Percentiles rank a stretch among this genome's conserved stretches.
Conservation (phyloP, 192 early-diverging fungal genomes). For the Dispira parvispora region DNA sequence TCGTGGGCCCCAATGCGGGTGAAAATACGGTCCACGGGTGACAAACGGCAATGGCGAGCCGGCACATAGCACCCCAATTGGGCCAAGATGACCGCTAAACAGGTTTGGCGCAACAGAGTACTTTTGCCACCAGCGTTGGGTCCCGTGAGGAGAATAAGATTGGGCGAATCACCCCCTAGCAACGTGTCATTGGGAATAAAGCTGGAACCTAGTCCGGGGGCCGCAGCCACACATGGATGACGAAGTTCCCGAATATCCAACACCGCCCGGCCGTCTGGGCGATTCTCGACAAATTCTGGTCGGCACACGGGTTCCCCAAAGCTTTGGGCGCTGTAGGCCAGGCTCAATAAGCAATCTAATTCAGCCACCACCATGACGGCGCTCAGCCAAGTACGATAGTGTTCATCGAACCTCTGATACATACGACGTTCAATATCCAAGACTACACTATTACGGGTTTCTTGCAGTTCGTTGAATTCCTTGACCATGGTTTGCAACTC, state of each 20-base stretch:
- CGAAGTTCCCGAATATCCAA: conserved; percentile 75
- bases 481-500: conserved; percentile 44
- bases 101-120: conserved; percentile 87
- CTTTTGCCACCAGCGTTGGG: conserved; percentile 99
- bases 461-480: conserved; percentile 60
- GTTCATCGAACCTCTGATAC: conserved; percentile 71
- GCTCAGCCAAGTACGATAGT: conserved; percentile 50
- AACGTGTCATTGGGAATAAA: conserved; percentile 93
- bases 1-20: conserved; percentile 98
- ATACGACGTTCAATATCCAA: conserved; percentile 54
- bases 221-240: conserved; percentile 73
- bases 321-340: conserved; percentile 42
- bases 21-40: conserved; percentile 85
- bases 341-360: conserved; percentile 68
- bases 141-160: conserved; percentile 84
- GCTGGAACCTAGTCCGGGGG: conserved; percentile 21
- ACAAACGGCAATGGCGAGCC: conserved; percentile 49
- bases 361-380: conserved; percentile 63
- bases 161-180: conserved; percentile 45
- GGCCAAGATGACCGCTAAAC: conserved; percentile 88
- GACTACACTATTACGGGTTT: conserved; percentile 57
- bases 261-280: conserved; percentile 28
- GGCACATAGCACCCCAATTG: conserved; percentile 93
- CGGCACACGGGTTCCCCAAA: conserved; percentile 72
- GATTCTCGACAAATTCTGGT: conserved; percentile 57